Conservation (phyloP, 371 early-diverging fungal genomes). For the Synchytrium microbalum region DNA sequence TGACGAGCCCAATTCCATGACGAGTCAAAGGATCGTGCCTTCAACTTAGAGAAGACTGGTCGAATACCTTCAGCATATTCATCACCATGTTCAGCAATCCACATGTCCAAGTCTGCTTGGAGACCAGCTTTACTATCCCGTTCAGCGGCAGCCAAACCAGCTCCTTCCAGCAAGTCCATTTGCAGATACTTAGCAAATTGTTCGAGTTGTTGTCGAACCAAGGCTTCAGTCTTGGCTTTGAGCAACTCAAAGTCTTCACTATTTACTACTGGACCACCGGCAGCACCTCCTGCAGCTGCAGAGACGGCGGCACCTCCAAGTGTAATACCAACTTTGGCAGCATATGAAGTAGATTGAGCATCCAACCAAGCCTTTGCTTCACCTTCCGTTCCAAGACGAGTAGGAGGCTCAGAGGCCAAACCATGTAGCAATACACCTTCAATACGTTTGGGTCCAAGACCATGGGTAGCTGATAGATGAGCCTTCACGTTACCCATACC, state of each 20-base stretch:
- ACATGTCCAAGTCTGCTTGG: conserved; percentile 78
- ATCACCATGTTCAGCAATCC: conserved; percentile 85
- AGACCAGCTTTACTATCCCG: conserved; percentile 58
- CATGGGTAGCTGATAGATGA: conserved; percentile 60
- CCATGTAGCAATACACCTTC: conserved; percentile 77
- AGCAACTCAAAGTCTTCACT: conserved; percentile 79
- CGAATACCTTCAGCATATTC: conserved; percentile 80
- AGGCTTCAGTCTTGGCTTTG: conserved; percentile 68
- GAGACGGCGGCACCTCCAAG: conserved; percentile 54
- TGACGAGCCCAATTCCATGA: conserved; percentile 98
- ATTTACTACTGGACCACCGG: conserved; percentile 57
- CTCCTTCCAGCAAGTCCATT: conserved; percentile 74
- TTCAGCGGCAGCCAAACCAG: conserved; percentile 61
- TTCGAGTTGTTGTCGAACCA: conserved; percentile 82
- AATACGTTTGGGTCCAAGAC: conserved; percentile 78
- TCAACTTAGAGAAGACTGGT: conserved; percentile 71
- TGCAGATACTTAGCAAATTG: conserved; percentile 81
- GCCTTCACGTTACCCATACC: conserved; percentile 71
- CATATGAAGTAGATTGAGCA: conserved; percentile 68
- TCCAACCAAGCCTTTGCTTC: conserved; percentile 89
- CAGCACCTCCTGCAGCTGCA: conserved; percentile 41
- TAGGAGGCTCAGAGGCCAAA: conserved; percentile 77
- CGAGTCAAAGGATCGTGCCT: conserved; percentile 86
- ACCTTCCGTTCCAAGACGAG: conserved; percentile 68
- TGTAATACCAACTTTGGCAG: conserved; percentile 67